Evolutionary conservation across 1,284 basidiomycete species (phyloP).

Genomic region (Apiotrichum siamense): DNA sequence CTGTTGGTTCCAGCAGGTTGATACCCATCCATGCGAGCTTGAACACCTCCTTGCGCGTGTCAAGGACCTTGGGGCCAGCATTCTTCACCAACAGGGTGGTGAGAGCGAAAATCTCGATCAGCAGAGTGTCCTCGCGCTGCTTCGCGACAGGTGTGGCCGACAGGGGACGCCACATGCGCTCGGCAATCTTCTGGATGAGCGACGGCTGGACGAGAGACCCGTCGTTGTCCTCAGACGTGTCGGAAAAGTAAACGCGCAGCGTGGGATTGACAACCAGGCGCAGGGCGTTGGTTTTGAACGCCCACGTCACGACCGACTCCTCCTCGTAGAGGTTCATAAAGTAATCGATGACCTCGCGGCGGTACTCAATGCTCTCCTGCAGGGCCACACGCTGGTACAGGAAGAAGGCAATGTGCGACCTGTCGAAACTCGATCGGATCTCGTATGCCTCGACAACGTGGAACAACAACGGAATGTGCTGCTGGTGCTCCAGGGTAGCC

Average conservation of each 20-base stretch:
- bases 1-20: conserved; percentile 58
- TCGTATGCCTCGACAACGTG: conserved; percentile 80
- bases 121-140: conserved; percentile 53
- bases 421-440: conserved; percentile 73
- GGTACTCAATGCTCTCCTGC: conserved; percentile 56
- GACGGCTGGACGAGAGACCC: conserved; percentile 31
- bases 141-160: conserved; percentile 25
- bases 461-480: conserved; percentile 80
- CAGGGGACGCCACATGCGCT: conserved; percentile 42
- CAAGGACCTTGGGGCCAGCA: conserved; percentile 68
- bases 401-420: conserved; percentile 76
- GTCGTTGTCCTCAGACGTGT: conserved; percentile 41
- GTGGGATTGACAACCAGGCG: conserved; percentile 86
- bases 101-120: conserved; percentile 85
- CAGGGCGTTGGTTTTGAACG: conserved; percentile 79
- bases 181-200: conserved; percentile 33
- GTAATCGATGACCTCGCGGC: conserved; percentile 72
- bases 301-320: conserved; percentile 56
- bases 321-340: conserved; percentile 82
- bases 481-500: conserved; percentile 56
- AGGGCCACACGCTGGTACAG: conserved; percentile 77
- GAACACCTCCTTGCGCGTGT: conserved; percentile 88
- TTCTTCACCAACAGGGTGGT: conserved; percentile 85
- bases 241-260: conserved; percentile 65
- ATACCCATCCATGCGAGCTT: conserved; percentile 92